These are phyloP conservation scores for Magnaporthiopsis poae DNA, from an alignment of 2,329 filamentous ascomycete genomes.

Conservation along the genomic window DNA sequence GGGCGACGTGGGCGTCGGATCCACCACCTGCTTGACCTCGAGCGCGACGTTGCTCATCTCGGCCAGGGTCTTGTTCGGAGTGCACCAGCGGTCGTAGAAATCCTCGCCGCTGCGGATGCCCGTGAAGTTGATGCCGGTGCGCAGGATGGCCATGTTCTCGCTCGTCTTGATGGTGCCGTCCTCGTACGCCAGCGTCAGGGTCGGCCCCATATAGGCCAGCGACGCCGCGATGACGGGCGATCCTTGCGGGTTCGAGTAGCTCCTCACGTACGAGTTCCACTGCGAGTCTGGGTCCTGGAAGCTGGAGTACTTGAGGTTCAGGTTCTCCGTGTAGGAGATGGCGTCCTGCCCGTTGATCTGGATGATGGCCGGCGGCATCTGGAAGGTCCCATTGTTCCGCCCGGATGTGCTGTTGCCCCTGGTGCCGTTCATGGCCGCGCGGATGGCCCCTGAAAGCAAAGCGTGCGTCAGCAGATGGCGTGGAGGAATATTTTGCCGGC, in stretches of 20 bases:
- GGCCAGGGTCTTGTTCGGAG: constrained; percentile 14
- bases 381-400: neutral
- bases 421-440: neutral
- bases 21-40: neutral
- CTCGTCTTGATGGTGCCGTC: constrained; percentile 25
- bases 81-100: constrained; percentile 26
- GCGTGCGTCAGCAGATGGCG: neutral
- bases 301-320: constrained; percentile 27
- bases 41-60: neutral
- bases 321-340: constrained; percentile 27
- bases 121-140: constrained; percentile 20
- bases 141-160: constrained; percentile 19
- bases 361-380: constrained; percentile 15
- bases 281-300: constrained; percentile 24
- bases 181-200: constrained; percentile 26
- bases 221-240: constrained; percentile 5
- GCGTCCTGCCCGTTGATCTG: constrained; percentile 22
- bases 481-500: neutral
- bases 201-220: constrained; percentile 23
- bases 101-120: constrained; percentile 24
- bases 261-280: constrained; percentile 22
- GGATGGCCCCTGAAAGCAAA: neutral
- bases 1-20: neutral
- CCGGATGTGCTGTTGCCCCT: neutral
- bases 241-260: neutral